Evolutionary conservation across 2,329 filamentous ascomycete species (phyloP).

Genomic region (Endoconidiophora polonica): DNA sequence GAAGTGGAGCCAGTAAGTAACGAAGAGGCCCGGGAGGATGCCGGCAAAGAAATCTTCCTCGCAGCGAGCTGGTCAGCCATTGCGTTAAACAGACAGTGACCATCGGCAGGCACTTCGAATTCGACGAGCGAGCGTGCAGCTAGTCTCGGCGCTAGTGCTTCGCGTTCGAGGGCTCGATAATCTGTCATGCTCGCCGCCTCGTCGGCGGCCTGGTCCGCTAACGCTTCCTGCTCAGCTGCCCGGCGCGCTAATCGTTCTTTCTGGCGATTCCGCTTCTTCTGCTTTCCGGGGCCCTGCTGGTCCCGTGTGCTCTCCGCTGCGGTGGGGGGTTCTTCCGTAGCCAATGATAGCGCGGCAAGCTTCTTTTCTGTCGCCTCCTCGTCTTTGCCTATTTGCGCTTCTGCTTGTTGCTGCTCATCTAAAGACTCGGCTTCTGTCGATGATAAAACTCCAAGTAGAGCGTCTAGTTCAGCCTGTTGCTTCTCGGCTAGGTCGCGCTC

Average conservation of each 20-base stretch:
- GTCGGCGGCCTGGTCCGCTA: slow-evolving; percentile 41
- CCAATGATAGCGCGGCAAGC: slow-evolving; percentile 14
- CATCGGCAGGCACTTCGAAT: slow-evolving; percentile 71
- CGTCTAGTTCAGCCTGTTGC: slow-evolving; percentile 44
- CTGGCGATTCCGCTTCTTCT: slow-evolving; percentile 73
- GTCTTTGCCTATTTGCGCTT: slow-evolving; percentile 14
- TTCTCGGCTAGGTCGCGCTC: slow-evolving; percentile 49
- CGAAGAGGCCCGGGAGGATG: slow-evolving; percentile 15
- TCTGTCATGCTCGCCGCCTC: slow-evolving; percentile 65
- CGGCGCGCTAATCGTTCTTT: slow-evolving; percentile 82
- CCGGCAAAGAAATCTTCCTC: slow-evolving; percentile 23
- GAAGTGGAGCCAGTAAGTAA: neutral
- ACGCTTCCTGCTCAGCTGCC: slow-evolving; percentile 64
- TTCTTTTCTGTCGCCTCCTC: slow-evolving; percentile 13
- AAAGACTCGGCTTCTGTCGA: slow-evolving; percentile 12
- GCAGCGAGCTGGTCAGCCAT: slow-evolving; percentile 61
- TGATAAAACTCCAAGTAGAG: slow-evolving; percentile 15
- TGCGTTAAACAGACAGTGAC: slow-evolving; percentile 87
- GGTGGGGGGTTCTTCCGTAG: too few species aligned
- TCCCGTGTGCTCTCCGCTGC: neutral
- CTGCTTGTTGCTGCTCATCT: slow-evolving; percentile 15
- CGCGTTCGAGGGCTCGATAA: slow-evolving; percentile 51
- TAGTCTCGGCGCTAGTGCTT: slow-evolving; percentile 54
- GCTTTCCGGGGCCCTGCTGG: slow-evolving; percentile 14
- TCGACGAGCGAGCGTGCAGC: slow-evolving; percentile 47